phyloP scores from a whole-genome alignment of 306 rosid species.

The Malus fusca region DNA sequence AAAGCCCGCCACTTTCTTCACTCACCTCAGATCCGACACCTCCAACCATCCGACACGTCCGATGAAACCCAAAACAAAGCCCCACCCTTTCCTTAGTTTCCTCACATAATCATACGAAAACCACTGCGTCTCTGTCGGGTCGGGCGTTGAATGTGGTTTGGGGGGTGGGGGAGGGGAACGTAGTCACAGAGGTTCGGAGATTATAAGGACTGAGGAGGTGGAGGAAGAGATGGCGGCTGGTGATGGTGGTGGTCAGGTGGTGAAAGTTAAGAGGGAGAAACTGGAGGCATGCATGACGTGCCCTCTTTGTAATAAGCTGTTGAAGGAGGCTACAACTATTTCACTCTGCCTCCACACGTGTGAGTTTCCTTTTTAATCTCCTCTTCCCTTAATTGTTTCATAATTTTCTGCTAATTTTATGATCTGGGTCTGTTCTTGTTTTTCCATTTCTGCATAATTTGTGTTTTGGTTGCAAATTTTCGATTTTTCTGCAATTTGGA shows the following conservation, averaged over 20 bases:
- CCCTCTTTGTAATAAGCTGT: slow-evolving; percentile 71
- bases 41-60: slow-evolving; percentile 12
- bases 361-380: slow-evolving; percentile 21
- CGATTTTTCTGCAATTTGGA: neutral
- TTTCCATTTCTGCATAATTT: slow-evolving; percentile 9
- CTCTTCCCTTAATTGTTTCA: neutral
- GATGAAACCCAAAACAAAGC: neutral
- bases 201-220: neutral
- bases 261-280: slow-evolving; percentile 53
- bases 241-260: slow-evolving; percentile 29
- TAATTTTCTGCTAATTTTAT: slow-evolving; percentile 8
- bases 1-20: slow-evolving; percentile 16
- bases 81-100: neutral
- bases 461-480: slow-evolving; percentile 7
- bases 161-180: neutral
- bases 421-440: slow-evolving; percentile 20
- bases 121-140: neutral
- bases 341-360: slow-evolving; percentile 96
- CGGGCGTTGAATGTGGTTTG: slow-evolving; percentile 22
- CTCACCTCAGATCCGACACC: slow-evolving; percentile 43
- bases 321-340: slow-evolving; percentile 80
- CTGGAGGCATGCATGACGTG: slow-evolving; percentile 94
- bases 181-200: neutral
- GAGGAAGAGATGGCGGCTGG: slow-evolving; percentile 25
- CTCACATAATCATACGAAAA: neutral